Evolutionary conservation across 371 early-diverging fungal species (phyloP).

Genomic region (Circinella minor): DNA sequence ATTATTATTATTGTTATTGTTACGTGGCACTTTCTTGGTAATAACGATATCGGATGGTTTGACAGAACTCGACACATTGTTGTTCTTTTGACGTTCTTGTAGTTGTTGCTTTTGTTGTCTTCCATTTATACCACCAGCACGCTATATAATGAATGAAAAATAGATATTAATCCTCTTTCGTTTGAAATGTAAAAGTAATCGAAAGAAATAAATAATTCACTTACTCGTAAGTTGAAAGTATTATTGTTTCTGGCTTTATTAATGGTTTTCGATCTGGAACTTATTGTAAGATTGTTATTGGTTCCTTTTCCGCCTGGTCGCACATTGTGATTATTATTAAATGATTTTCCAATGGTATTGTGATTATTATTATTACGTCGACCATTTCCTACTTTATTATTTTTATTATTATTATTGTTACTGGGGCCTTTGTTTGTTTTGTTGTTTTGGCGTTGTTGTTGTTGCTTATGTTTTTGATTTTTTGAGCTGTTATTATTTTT

Average conservation of each 20-base stretch:
- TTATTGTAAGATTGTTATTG: background rate
- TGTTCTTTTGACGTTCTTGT: background rate
- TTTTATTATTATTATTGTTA: background rate
- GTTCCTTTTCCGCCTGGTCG: conserved; percentile 1
- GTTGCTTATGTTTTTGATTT: background rate
- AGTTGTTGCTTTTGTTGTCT: background rate
- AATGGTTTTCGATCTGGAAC: conserved; percentile 5
- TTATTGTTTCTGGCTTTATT: background rate
- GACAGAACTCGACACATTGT: background rate
- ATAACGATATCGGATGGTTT: conserved; percentile 26
- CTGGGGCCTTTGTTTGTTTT: background rate
- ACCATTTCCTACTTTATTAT: background rate
- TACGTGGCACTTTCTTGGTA: conserved; percentile 16
- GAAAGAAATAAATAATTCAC: background rate
- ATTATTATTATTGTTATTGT: background rate
- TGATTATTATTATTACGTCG: background rate
- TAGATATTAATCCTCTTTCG: too few species aligned
- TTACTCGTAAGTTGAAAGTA: background rate
- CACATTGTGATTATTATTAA: background rate
- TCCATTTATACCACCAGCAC: background rate
- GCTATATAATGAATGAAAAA: background rate
- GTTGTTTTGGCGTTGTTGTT: conserved; percentile 10
- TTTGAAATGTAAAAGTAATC: too few species aligned
- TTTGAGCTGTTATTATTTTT: background rate
- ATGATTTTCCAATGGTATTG: too few species aligned